Base-by-base conservation (phyloP, 306 rosid species). In the Cucurbita ficifolia region DNA sequence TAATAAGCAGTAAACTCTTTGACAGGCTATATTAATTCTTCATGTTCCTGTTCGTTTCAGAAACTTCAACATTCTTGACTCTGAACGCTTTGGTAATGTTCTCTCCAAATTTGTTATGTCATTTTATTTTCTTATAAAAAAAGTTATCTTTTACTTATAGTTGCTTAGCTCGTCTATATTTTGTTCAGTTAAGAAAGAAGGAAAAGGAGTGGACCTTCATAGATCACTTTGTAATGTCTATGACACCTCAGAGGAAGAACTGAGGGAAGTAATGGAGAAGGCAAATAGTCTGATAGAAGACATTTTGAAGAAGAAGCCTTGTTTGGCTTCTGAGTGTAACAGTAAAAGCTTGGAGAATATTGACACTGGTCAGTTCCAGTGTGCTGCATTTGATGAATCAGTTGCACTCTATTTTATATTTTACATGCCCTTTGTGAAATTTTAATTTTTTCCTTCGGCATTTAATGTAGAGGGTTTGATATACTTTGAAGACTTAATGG, bases 1-100 rank as follows among this genome's bases (percentile, higher is more conserved):
- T 49, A 49, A 70, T 46, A 33, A 29, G 57, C 17, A 29, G 10
- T 80, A 58, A 75, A 72, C 61, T 83, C 57, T 78, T 74, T 80
- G 78, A 38, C 89, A 95, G 99, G 99, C 96, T 36, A 88, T 95
- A 82, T 84, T 95, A 78, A 83, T 95, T 75, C 82, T 95, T 82
- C 99, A 95, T 56, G 79, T 91, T 82, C 99, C 99, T 21, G 76
- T 81, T 76, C 84, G 82, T 36, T 83, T 86, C 80, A 83, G 93
- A 74, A 89, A 80, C 61, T 89, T 88, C 80, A 80, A 74, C 88
- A 88, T 91, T 68, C 79, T 83, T 13, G 99, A 95, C 61, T 77
- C 92, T 53, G 75, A 85, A 53, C 88, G 82, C 72, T 83, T 91
- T 61, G 97, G 99, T 95, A 91, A 82, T 73, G 35, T 60, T 73